Percentiles rank a stretch among this genome's conserved stretches.
Evolutionary conservation across 176 grass and related monocot genomes (phyloP).

Genomic region (Pontederia crassipes): DNA sequence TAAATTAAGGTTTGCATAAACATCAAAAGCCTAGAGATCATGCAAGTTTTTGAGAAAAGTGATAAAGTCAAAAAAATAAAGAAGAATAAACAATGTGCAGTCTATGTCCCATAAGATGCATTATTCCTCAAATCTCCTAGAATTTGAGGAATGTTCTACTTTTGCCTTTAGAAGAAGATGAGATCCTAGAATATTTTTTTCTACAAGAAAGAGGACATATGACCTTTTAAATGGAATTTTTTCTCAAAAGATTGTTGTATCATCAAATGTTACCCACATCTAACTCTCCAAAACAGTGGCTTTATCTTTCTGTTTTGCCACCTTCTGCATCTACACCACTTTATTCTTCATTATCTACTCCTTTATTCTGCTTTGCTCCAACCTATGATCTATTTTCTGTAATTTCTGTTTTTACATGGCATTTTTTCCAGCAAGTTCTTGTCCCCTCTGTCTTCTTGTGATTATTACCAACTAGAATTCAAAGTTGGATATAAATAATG

Average conservation of each 20-base stretch:
- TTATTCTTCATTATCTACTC: conserved; percentile 15
- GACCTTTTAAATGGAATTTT: conserved; percentile 2
- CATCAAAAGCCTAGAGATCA: not conserved
- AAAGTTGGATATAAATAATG: too few species aligned
- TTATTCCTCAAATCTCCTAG: conserved; percentile 7
- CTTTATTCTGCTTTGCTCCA: conserved; percentile 2
- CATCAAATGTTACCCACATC: not conserved
- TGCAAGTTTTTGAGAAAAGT: not conserved
- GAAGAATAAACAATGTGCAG: not conserved
- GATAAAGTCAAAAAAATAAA: not conserved
- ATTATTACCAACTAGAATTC: too few species aligned
- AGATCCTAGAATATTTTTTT: conserved; percentile 10
- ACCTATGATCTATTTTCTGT: too few species aligned
- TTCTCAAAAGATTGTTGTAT: not conserved
- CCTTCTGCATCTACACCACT: not conserved
- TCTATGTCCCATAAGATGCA: conserved; percentile 2
- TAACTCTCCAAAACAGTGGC: not conserved
- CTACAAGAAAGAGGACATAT: not conserved
- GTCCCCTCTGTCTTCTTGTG: too few species aligned
- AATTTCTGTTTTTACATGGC: too few species aligned
- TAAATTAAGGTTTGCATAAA: conserved; percentile 1
- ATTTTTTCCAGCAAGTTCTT: too few species aligned
- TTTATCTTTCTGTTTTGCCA: conserved; percentile 1
- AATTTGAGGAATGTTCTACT: not conserved
- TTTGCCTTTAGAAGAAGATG: conserved; percentile 9